Conservation (phyloP, 2,329 filamentous ascomycete genomes). For the Pseudogymnoascus sp. region DNA sequence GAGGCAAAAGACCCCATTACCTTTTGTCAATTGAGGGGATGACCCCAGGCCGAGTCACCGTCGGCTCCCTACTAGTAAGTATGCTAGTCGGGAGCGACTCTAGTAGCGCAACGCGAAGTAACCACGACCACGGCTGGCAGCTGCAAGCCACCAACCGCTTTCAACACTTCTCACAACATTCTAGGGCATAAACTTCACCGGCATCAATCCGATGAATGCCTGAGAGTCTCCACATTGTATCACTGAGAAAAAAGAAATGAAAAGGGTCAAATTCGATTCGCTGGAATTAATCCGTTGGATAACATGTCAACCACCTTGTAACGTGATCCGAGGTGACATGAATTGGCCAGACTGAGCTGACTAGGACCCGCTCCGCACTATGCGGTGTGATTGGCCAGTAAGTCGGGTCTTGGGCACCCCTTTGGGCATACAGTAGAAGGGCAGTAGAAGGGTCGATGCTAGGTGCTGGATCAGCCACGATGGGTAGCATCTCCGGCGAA, state of each 20-base stretch:
- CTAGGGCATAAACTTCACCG: background rate
- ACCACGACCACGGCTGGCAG: background rate
- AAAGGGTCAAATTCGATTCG: background rate
- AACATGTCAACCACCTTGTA: background rate
- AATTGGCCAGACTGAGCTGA: background rate
- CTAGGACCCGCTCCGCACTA: background rate
- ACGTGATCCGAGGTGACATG: background rate
- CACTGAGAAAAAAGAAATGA: background rate
- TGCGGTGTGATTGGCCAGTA: background rate
- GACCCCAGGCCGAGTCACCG: background rate
- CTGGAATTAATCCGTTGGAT: background rate
- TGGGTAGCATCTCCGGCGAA: background rate
- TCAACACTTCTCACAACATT: background rate
- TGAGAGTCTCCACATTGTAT: background rate
- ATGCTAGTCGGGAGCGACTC: background rate
- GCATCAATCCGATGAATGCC: background rate
- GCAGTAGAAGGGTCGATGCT: background rate
- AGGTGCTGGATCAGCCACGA: background rate
- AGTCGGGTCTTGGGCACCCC: background rate
- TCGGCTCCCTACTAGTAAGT: background rate
- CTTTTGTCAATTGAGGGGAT: background rate
- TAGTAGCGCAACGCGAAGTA: background rate
- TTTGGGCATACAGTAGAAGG: background rate
- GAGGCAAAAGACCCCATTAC: background rate
- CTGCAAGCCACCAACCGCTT: background rate